Evolutionary conservation across 495 filamentous ascomycete genomes (phyloP).

Genomic region (Cudoniella acicularis): DNA sequence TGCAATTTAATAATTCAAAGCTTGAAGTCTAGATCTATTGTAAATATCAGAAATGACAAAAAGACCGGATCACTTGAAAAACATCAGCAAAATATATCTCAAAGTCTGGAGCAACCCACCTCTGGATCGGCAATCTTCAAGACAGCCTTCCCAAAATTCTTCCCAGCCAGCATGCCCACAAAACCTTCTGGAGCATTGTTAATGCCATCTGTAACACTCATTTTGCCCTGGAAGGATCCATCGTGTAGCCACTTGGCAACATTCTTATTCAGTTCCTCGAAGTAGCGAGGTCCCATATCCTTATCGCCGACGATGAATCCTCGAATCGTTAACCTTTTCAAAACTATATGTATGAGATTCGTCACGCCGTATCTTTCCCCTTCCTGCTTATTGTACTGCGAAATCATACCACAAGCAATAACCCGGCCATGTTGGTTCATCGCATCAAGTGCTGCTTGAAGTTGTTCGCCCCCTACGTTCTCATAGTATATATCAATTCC

Average conservation of each 20-base stretch:
- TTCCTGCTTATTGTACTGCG: conserved; percentile 67
- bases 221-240: conserved; percentile 69
- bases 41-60: neutral
- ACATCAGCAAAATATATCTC: neutral
- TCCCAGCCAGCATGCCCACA: conserved; percentile 74
- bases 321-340: conserved; percentile 47
- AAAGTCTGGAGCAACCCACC: conserved; percentile 1
- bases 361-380: conserved; percentile 63
- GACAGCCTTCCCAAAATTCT: conserved; percentile 90
- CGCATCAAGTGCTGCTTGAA: conserved; percentile 67
- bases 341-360: conserved; percentile 52
- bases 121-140: conserved; percentile 57
- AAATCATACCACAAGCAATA: conserved; percentile 53
- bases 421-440: conserved; percentile 64
- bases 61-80: conserved; percentile 1
- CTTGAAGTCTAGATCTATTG: neutral
- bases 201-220: conserved; percentile 72
- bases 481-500: conserved; percentile 94
- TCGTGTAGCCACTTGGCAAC: conserved; percentile 81
- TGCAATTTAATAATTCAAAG: neutral
- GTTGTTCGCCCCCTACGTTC: conserved; percentile 86
- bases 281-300: conserved; percentile 67
- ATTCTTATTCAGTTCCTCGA: conserved; percentile 75
- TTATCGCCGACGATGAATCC: conserved; percentile 72
- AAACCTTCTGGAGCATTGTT: conserved; percentile 77